Conservation (phyloP, 2,329 filamentous ascomycete species). For the Aspergillus quadricinctus region DNA sequence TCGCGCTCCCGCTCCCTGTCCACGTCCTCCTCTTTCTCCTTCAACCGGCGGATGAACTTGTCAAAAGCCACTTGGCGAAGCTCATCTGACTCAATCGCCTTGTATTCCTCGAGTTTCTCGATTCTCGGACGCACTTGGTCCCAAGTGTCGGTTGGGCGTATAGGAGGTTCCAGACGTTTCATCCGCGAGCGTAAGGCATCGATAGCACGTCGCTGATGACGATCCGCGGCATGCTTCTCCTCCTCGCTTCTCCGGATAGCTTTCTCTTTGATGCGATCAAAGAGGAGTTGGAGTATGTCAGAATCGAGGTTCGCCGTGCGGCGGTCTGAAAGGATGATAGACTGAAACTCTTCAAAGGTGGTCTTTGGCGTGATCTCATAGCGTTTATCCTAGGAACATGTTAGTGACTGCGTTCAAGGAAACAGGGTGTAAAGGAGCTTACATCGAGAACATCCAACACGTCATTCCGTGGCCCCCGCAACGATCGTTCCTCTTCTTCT, state of each 20-base stretch:
- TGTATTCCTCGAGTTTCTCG: slow-evolving; percentile 77
- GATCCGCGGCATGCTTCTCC: slow-evolving; percentile 75
- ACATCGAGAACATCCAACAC: slow-evolving; percentile 86
- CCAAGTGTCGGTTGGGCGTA: slow-evolving; percentile 75
- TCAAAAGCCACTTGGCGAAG: slow-evolving; percentile 80
- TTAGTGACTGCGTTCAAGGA: slow-evolving; percentile 32
- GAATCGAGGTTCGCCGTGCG: slow-evolving; percentile 83
- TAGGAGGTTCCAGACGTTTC: slow-evolving; percentile 83
- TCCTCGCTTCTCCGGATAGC: slow-evolving; percentile 77
- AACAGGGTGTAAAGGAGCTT: slow-evolving; percentile 34
- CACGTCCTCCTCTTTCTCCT: slow-evolving; percentile 80
- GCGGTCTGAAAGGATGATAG: slow-evolving; percentile 76
- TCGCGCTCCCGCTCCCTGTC: slow-evolving; percentile 59
- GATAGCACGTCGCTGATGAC: slow-evolving; percentile 76
- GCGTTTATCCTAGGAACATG: slow-evolving; percentile 65
- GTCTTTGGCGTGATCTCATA: slow-evolving; percentile 87
- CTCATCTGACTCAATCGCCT: slow-evolving; percentile 77
- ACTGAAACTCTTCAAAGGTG: slow-evolving; percentile 80
- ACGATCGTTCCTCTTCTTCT: slow-evolving; percentile 86
- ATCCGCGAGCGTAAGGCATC: slow-evolving; percentile 81
- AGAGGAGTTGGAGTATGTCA: slow-evolving; percentile 75
- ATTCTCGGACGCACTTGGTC: slow-evolving; percentile 79
- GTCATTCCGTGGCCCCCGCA: slow-evolving; percentile 75
- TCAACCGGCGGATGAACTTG: slow-evolving; percentile 84
- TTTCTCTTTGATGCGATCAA: slow-evolving; percentile 84